These are phyloP conservation scores for Melocanna baccifera DNA, from an alignment of 176 grass and related monocot species.

Conservation along the genomic window DNA sequence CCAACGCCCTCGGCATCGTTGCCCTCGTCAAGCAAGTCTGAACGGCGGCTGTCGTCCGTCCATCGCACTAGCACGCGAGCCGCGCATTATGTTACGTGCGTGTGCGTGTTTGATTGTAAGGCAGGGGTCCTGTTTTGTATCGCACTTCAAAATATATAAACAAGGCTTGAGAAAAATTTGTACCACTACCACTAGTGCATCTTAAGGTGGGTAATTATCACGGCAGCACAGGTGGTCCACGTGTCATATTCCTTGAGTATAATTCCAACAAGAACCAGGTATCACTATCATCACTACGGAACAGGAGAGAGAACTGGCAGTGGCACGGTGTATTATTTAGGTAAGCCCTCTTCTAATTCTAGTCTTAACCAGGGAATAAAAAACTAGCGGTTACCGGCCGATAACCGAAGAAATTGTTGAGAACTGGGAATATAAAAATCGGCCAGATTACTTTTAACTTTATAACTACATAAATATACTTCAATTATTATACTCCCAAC, in stretches of 20 bases:
- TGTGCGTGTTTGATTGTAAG: background rate
- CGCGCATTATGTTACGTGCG: background rate
- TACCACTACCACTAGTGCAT: background rate
- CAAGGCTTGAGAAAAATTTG: background rate
- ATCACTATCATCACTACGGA: too few species aligned
- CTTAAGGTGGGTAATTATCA: background rate
- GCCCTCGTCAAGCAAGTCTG: background rate
- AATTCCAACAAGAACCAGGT: too few species aligned
- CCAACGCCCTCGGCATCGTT: slow-evolving; percentile 30
- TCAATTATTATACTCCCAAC: too few species aligned
- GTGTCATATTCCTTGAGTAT: background rate
- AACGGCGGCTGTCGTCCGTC: background rate
- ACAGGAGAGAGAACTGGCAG: too few species aligned
- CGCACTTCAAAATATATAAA: slow-evolving; percentile 19
- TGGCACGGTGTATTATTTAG: too few species aligned
- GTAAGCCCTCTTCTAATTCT: too few species aligned
- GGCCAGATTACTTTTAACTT: too few species aligned
- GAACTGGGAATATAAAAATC: too few species aligned
- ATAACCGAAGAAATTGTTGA: too few species aligned
- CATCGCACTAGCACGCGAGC: background rate
- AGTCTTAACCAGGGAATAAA: too few species aligned
- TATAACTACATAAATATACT: too few species aligned
- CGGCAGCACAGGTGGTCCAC: slow-evolving; percentile 1
- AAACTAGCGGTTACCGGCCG: too few species aligned
- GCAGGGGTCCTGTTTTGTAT: slow-evolving; percentile 7